A percentile compares a stretch with the other conserved stretches of the same genome.
phyloP scores from a whole-genome alignment of 306 rosid species.

The Fagus sylvatica region DNA sequence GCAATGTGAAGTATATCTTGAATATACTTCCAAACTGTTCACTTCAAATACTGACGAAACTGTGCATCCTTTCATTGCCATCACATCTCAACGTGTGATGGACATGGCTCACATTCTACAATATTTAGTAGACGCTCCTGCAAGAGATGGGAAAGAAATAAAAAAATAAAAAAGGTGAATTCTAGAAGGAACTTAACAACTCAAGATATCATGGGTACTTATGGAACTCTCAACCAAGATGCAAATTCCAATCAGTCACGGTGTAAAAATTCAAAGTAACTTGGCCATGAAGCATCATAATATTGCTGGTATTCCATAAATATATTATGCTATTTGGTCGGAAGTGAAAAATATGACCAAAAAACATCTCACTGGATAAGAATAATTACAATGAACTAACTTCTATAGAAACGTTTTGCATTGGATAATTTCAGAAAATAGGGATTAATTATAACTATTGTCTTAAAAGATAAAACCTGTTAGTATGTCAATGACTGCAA shows the following conservation, averaged over 20 bases:
- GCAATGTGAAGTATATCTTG: slow-evolving; percentile 12
- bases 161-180: background rate
- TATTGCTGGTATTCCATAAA: background rate
- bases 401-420: background rate
- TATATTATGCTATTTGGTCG: background rate
- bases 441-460: background rate
- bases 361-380: background rate
- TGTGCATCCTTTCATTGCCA: background rate
- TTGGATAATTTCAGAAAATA: background rate
- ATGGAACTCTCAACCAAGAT: background rate
- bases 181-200: background rate
- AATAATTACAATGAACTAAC: background rate
- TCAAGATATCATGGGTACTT: background rate
- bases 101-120: no score
- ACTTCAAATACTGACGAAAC: slow-evolving; percentile 22
- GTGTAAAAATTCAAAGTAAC: background rate
- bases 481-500: background rate
- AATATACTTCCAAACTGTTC: slow-evolving; percentile 34
- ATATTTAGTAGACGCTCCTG: slow-evolving; percentile 16
- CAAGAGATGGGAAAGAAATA: slow-evolving; percentile 6
- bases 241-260: background rate
- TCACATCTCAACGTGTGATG: background rate
- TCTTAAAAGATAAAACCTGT: background rate
- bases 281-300: background rate
- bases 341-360: background rate